Percentiles rank a stretch among this genome's conserved stretches.
Evolutionary conservation across 805 yeast species (phyloP).

Genomic region (Candida methanosorbosa): DNA sequence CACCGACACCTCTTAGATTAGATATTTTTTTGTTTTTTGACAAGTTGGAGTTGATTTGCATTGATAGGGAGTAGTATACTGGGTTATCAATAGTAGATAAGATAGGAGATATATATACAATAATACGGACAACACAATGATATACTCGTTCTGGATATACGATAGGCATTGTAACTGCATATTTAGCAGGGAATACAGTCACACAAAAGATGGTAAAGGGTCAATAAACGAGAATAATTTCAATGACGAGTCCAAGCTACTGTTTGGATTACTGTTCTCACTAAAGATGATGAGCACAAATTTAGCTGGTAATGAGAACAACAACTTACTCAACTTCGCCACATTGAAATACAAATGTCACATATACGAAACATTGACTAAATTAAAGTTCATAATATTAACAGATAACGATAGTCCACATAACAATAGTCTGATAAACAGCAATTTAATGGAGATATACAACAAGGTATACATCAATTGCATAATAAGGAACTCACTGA

Average conservation of each 20-base stretch:
- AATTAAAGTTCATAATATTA: conserved; percentile 64
- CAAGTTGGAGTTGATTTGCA: not conserved
- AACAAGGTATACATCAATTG: conserved; percentile 46
- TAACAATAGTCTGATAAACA: too few relatives aligned
- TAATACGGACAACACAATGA: conserved; percentile 34
- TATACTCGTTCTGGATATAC: conserved; percentile 82
- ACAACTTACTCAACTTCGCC: conserved; percentile 41
- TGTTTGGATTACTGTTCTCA: conserved; percentile 81
- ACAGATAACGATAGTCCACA: too few relatives aligned
- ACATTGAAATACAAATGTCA: conserved; percentile 77
- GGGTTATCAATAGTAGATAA: too few relatives aligned
- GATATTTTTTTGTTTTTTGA: not conserved
- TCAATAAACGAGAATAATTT: conserved; percentile 44
- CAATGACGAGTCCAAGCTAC: conserved; percentile 67
- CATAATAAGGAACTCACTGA: conserved; percentile 52
- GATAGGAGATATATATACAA: too few relatives aligned
- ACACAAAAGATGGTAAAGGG: conserved; percentile 12
- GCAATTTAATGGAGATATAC: conserved; percentile 56
- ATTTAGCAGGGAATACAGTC: conserved; percentile 62
- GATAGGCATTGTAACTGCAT: conserved; percentile 91
- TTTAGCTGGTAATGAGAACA: conserved; percentile 2
- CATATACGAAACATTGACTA: conserved; percentile 70
- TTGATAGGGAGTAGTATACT: too few relatives aligned
- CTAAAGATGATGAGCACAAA: conserved; percentile 64
- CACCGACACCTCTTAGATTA: too few relatives aligned